Conservation (phyloP, 345 rosid genomes). For the Gossypium arboreum region DNA sequence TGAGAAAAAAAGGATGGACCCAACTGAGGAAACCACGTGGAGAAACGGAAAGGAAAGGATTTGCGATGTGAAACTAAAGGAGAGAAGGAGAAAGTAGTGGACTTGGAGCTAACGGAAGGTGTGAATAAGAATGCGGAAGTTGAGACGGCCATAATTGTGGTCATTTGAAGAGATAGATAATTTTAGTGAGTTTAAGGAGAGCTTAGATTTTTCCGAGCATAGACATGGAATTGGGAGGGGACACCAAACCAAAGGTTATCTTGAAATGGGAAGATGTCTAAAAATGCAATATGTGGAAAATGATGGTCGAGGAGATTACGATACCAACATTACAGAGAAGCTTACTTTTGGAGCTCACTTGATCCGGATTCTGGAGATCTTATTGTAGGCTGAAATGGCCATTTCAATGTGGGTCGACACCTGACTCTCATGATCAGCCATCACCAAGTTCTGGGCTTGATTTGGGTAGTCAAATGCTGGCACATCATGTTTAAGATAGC, state of each 20-base stretch:
- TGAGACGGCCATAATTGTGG: conserved; percentile 36
- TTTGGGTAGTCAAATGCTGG: background rate
- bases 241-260: conserved; percentile 7
- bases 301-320: background rate
- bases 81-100: conserved; percentile 21
- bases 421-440: background rate
- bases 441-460: background rate
- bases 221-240: background rate
- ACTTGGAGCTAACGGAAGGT: conserved; percentile 32
- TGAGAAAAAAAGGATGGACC: conserved; percentile 42
- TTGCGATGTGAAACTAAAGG: conserved; percentile 27
- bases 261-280: background rate
- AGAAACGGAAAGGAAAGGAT: conserved; percentile 29
- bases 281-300: conserved; percentile 11
- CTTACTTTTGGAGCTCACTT: background rate
- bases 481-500: no score
- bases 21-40: conserved; percentile 35
- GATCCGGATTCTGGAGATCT: background rate
- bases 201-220: conserved; percentile 1
- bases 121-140: conserved; percentile 27
- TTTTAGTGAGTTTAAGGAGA: background rate
- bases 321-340: background rate
- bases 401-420: background rate
- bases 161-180: background rate
- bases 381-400: background rate